Base-by-base conservation (phyloP, 345 rosid genomes). In the Lumnitzera littorea region DNA sequence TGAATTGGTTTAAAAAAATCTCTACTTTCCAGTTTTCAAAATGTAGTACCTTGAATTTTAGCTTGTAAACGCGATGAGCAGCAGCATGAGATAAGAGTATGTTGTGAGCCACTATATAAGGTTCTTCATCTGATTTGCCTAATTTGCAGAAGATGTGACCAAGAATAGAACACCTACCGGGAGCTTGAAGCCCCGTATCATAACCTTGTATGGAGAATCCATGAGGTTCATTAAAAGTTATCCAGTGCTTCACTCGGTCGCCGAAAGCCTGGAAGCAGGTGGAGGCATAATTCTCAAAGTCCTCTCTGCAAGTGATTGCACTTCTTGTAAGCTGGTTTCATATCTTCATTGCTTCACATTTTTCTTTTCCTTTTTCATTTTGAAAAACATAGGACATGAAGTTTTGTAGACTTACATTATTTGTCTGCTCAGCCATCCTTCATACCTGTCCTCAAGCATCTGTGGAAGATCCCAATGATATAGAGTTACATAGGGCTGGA, bases 401-500 rank as follows among this genome's bases (percentile, higher is more conserved):
- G 50, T 47, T 36, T 7, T 9, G 5, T 16, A 16, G 60, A 78
- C 98, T 71, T 62, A 89, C 94, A 89, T 77, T 31, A 87, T 74
- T 72, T 80, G 71, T 74, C 55, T 71, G 70, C 76, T 84, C 51
- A 89, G 59, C 96, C 94, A 92, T 77, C 98, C 96, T 71, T 78
- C 83, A 55, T 84, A 92, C 76, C 75, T 77, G 57, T 92, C 94
- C 74, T 92, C 88, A 50, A 92, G 94, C 72, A 78, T 84, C 74
- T 84, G 98, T 60, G 96, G 96, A 67, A 89, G 96, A 76, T 92
- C 98, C 96, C 94, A 92, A 72, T 92, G 98, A 66, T 87, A 92
- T n/a, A 92, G 79, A 57, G 98, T 89, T 72, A 84, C 96, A 50
- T 74, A 81, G 73, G 96, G 96, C 80, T 84, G 65, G 76, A 92